phyloP scores from a whole-genome alignment of 148 eudicot genomes.

The Talinum fruticosum region DNA sequence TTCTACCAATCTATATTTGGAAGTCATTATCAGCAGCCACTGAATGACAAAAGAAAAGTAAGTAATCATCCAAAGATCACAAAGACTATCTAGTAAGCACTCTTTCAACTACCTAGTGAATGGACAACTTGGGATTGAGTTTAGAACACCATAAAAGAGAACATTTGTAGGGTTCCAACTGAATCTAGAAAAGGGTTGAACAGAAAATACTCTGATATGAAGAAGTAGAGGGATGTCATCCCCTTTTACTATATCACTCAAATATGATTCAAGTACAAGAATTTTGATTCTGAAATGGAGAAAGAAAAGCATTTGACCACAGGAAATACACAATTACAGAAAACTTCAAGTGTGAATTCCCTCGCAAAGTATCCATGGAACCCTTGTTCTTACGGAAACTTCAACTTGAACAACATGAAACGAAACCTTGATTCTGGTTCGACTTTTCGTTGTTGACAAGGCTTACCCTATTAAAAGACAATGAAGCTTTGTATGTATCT shows the following conservation, averaged over 20 bases:
- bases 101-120: background rate
- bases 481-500: constrained; percentile 59
- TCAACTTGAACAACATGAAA: constrained; percentile 53
- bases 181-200: background rate
- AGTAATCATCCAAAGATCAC: background rate
- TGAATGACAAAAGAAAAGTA: background rate
- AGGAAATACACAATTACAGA: constrained; percentile 10
- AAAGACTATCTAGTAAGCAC: background rate
- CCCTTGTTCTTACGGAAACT: background rate
- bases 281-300: constrained; percentile 1
- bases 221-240: constrained; percentile 14
- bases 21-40: too few relatives aligned
- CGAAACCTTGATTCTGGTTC: constrained; percentile 26
- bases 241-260: constrained; percentile 21
- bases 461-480: constrained; percentile 63
- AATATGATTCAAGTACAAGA: constrained; percentile 20
- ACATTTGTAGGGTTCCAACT: background rate
- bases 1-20: background rate
- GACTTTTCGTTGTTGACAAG: constrained; percentile 45
- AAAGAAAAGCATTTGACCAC: background rate
- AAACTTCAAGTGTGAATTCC: background rate
- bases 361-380: background rate
- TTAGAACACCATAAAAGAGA: background rate
- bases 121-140: background rate
- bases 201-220: background rate